phyloP scores from a whole-genome alignment of 2,329 filamentous ascomycete genomes.

The Ploettnerulaceae sp. region DNA sequence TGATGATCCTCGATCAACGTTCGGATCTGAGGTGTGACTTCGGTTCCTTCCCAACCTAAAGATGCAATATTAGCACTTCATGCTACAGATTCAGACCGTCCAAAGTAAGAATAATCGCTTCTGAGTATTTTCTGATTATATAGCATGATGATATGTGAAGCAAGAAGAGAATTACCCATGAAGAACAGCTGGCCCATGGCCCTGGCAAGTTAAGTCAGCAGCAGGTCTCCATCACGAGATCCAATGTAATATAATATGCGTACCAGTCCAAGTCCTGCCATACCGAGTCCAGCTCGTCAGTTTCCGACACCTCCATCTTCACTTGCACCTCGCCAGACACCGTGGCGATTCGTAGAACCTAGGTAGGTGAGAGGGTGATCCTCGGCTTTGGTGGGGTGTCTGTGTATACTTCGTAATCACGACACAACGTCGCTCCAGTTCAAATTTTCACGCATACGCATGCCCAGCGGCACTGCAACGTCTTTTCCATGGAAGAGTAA shows the following conservation, averaged over 20 bases:
- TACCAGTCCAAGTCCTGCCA: constrained; percentile 34
- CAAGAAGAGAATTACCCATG: constrained; percentile 43
- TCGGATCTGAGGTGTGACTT: constrained; percentile 77
- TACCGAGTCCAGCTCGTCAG: constrained; percentile 31
- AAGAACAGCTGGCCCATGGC: constrained; percentile 73
- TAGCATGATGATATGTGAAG: neutral
- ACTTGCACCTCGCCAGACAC: constrained; percentile 10
- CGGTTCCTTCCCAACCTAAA: constrained; percentile 72
- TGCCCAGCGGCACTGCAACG: constrained; percentile 18
- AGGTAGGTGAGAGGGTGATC: constrained; percentile 17
- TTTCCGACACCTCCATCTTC: constrained; percentile 49
- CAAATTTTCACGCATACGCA: constrained; percentile 9
- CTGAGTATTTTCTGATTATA: neutral
- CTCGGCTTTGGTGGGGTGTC: constrained; percentile 22
- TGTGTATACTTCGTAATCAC: constrained; percentile 12
- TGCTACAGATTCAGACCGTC: neutral
- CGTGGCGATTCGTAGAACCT: constrained; percentile 10
- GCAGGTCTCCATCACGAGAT: constrained; percentile 6
- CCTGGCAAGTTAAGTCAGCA: constrained; percentile 38
- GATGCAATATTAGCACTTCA: constrained; percentile 6
- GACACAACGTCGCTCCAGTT: constrained; percentile 24
- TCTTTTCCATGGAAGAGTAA: constrained; percentile 7
- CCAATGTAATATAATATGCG: constrained; percentile 4
- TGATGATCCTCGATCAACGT: constrained; percentile 79
- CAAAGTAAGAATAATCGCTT: neutral